Evolutionary conservation across 116 monocot genomes (phyloP), one percentile per base, ranked within the genome.

Genomic region (Trichopus zeylanicus): DNA sequence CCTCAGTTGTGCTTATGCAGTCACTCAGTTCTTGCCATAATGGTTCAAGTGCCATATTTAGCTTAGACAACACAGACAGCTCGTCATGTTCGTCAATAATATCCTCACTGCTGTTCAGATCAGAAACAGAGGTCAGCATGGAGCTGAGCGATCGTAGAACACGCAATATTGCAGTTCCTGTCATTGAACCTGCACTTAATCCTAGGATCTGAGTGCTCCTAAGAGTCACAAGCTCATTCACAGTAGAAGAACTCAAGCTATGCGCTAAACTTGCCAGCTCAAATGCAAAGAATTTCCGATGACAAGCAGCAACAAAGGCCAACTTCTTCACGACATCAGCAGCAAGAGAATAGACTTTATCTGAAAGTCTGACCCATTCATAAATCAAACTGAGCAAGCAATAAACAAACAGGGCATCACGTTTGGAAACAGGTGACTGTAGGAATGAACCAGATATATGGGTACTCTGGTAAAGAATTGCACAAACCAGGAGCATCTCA

Each of bases 21-120:
- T 81, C 81, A 61, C 81, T 86, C 63, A 86, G 53, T 57, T 72
- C 78, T 60, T 75, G 72, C 75, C 82, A 81, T 31, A 86, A 57
- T 49, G 75, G 81, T 51, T 81, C 81, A 60, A 81, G 81, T 9
- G 68, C 53, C 15, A 34, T n/a, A 70, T 81, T 81, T 31, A 86
- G 61, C 51, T 81, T 81, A 38, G 58, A 62, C 31, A 86, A 33
- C 35, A 76, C 58, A 22, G 64, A 70, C 24, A 60, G 67, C 25
- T 80, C 74, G 51, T 67, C 72, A 47, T 73, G 53, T 48, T 60
- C 75, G 37, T 53, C 48, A 26, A 16, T 55, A 60, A 57, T 16
- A 4, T 66, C 75, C 28, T 67, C 59, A 30, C 42, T 30, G n/a
- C n/a, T n/a, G 19, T 42, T 60, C 16, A 42, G 63, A 63, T 76